Evolutionary conservation across 2,329 filamentous ascomycete genomes (phyloP).

Genomic region (Aspergillus tanneri): DNA sequence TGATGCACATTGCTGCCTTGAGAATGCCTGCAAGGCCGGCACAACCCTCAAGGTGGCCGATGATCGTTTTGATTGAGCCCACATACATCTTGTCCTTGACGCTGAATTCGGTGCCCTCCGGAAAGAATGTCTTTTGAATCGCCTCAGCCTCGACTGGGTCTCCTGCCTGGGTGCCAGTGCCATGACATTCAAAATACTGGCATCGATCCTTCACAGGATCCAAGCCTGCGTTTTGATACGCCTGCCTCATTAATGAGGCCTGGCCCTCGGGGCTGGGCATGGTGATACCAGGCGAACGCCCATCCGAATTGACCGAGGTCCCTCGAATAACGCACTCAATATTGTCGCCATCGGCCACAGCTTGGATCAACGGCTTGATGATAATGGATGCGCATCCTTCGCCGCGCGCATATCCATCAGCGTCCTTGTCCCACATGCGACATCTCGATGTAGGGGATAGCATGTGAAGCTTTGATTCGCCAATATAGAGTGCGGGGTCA

Average conservation of each 20-base stretch:
- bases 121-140: conserved; percentile 24
- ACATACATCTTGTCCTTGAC: background rate
- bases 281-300: conserved; percentile 47
- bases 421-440: conserved; percentile 43
- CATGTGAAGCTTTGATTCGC: conserved; percentile 30
- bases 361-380: conserved; percentile 49
- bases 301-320: conserved; percentile 31
- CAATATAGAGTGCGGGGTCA: conserved; percentile 23
- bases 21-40: conserved; percentile 1
- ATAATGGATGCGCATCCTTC: conserved; percentile 52
- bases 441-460: conserved; percentile 53
- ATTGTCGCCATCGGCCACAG: conserved; percentile 45
- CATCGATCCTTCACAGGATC: conserved; percentile 23
- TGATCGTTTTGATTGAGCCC: conserved; percentile 9
- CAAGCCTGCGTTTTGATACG: conserved; percentile 36
- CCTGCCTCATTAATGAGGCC: conserved; percentile 32
- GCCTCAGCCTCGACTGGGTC: conserved; percentile 30
- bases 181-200: conserved; percentile 47
- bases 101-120: background rate
- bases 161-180: conserved; percentile 39
- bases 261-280: conserved; percentile 34
- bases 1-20: conserved; percentile 33
- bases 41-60: background rate
- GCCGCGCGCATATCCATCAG: conserved; percentile 49
- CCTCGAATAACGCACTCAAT: conserved; percentile 37